Evolutionary conservation across 192 early-diverging fungal genomes (phyloP), one percentile per base, ranked within the genome.

Genomic region (Fimicolochytrium jonesii): DNA sequence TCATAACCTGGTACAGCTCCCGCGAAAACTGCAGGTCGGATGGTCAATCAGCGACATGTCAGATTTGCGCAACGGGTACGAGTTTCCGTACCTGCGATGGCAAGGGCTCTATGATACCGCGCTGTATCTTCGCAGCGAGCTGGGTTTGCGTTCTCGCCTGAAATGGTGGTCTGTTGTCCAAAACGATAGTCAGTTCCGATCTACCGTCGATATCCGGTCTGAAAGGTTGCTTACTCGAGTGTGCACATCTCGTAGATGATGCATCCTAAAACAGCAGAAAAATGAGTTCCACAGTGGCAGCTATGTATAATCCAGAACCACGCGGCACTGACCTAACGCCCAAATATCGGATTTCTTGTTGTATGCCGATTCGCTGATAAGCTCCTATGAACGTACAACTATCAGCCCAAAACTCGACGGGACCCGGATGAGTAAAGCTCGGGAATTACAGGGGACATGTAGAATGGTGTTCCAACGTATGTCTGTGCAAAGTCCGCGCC

Each of bases 391-490:
- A 15, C 22, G 0, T 23, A 26, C 4, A 45, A 13, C 6, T 15
- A 43, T 7, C 23, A 29, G 15, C 34, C n/a, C n/a, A n/a, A n/a
- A n/a, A n/a, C n/a, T 20, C 33, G 2, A 30, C 33, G 34, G 10
- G 4, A 15, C 43, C 6, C 52, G 46, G 5, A 33, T 28, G n/a
- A n/a, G n/a, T n/a, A n/a, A n/a, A n/a, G n/a, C n/a, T n/a, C n/a
- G n/a, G 11, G 39, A 30, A 57, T 59, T 82, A 86, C 83, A 10
- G 88, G 88, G 20, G 83, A 86, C 88, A 90, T 90, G 70, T 90
- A 90, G 55, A 78, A 90, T 2, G 88, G 88, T 2, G 88, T 90
- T 42, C 74, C 88, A 33, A 88, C 88, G 73, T 84, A 88, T 0
- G 88, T 90, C 49, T 83, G 74, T 18, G 88, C 88, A 71, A 88